Conservation (phyloP, 2,329 filamentous ascomycete species). For the Alternaria brassicae region DNA sequence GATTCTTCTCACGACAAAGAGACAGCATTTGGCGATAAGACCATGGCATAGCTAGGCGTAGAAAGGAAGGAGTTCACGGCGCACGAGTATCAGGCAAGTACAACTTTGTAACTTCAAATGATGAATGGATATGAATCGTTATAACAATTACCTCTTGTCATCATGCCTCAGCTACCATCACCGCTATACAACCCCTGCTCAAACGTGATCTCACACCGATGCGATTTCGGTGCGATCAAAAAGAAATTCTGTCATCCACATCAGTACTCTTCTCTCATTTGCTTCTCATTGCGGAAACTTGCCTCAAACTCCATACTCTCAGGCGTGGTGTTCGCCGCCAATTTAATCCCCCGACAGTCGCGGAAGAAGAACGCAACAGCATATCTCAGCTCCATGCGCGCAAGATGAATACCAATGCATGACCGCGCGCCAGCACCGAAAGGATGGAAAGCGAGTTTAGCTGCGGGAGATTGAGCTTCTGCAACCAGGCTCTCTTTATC, state of each 20-base stretch:
- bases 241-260: slow-evolving; percentile 47
- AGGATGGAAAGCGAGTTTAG: slow-evolving; percentile 67
- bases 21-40: neutral
- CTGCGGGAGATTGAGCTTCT: slow-evolving; percentile 36
- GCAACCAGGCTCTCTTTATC: slow-evolving; percentile 27
- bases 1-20: neutral
- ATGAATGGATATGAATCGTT: neutral
- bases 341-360: slow-evolving; percentile 47
- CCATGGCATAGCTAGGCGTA: neutral
- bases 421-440: slow-evolving; percentile 73
- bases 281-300: neutral
- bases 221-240: slow-evolving; percentile 53
- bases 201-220: slow-evolving; percentile 52
- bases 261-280: neutral
- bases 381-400: slow-evolving; percentile 64
- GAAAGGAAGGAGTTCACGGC: neutral
- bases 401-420: slow-evolving; percentile 74
- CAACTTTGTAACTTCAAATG: neutral
- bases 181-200: neutral
- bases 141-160: neutral
- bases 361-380: slow-evolving; percentile 61
- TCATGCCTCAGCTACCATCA: neutral
- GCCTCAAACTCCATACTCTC: slow-evolving; percentile 53
- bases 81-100: neutral
- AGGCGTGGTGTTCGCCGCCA: slow-evolving; percentile 42